Evolutionary conservation across 352 stramenopile genomes (phyloP).

Genomic region (Lagenidium giganteum): DNA sequence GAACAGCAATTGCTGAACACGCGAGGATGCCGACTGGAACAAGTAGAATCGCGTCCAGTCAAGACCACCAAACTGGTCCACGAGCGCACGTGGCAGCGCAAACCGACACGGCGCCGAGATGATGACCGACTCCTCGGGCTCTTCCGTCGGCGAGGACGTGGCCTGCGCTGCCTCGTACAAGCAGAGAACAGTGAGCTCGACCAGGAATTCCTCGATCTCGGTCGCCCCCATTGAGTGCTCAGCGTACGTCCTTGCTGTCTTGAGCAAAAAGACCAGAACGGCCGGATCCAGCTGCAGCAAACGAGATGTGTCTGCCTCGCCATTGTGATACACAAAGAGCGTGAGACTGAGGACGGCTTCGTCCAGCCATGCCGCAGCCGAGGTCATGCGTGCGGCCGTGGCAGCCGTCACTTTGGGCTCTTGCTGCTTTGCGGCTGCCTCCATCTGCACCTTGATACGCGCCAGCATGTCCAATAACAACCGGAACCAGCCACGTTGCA

Average conservation of each 20-base stretch:
- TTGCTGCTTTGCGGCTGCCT: too few species aligned
- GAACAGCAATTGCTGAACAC: constrained; percentile 18
- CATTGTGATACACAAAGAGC: background rate
- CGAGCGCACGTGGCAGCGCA: constrained; percentile 15
- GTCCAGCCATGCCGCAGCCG: too few species aligned
- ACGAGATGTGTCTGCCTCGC: too few species aligned
- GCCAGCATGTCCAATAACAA: too few species aligned
- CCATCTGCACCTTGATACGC: too few species aligned
- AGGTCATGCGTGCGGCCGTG: too few species aligned
- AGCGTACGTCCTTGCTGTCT: background rate
- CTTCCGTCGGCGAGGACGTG: constrained; percentile 5
- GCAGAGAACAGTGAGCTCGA: constrained; percentile 1
- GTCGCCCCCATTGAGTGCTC: background rate
- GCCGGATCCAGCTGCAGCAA: background rate
- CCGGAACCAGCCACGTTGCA: too few species aligned
- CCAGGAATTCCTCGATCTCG: background rate
- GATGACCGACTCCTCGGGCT: constrained; percentile 3
- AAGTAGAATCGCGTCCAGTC: too few species aligned
- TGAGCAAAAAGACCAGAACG: background rate
- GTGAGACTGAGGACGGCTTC: too few species aligned
- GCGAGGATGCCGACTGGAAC: too few species aligned
- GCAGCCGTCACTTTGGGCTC: too few species aligned
- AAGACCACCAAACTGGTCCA: constrained; percentile 26
- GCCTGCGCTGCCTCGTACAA: constrained; percentile 1
- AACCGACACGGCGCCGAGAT: constrained; percentile 8